These are phyloP conservation scores for Immersiporthe knoxdaviesiana DNA, from an alignment of 2,329 filamentous ascomycete genomes.

Conservation along the genomic window DNA sequence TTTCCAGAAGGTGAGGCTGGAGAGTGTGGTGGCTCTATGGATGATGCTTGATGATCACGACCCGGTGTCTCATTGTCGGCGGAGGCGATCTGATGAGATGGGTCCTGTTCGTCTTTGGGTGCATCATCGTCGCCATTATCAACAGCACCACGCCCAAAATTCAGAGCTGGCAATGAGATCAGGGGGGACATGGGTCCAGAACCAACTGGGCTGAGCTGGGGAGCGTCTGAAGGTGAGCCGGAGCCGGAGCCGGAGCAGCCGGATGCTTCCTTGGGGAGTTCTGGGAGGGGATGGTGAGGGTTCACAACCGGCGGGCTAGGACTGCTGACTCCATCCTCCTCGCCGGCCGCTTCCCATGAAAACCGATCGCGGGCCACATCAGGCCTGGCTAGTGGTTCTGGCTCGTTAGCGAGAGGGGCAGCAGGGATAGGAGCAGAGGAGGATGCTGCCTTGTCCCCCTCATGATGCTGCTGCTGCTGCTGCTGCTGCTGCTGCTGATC, in stretches of 20 bases:
- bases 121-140: neutral
- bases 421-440: neutral
- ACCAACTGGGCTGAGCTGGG: slow-evolving; percentile 18
- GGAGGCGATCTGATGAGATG: neutral
- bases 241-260: neutral
- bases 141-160: slow-evolving; percentile 15
- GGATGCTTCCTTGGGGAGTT: slow-evolving; percentile 1
- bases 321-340: slow-evolving; percentile 19
- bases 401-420: slow-evolving; percentile 6
- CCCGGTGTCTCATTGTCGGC: slow-evolving; percentile 3
- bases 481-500: slow-evolving; percentile 2
- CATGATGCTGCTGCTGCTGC: no score
- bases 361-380: slow-evolving; percentile 39
- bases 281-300: slow-evolving; percentile 5
- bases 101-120: neutral
- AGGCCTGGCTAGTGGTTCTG: slow-evolving; percentile 13
- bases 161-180: slow-evolving; percentile 18
- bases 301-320: slow-evolving; percentile 4
- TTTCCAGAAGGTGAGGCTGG: slow-evolving; percentile 46
- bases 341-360: slow-evolving; percentile 46
- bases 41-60: slow-evolving; percentile 15
- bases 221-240: neutral
- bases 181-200: slow-evolving; percentile 23
- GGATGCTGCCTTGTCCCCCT: no score
- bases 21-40: slow-evolving; percentile 47